Evolutionary conservation across 352 stramenopile species (phyloP).

Genomic region (Pythium biforme): DNA sequence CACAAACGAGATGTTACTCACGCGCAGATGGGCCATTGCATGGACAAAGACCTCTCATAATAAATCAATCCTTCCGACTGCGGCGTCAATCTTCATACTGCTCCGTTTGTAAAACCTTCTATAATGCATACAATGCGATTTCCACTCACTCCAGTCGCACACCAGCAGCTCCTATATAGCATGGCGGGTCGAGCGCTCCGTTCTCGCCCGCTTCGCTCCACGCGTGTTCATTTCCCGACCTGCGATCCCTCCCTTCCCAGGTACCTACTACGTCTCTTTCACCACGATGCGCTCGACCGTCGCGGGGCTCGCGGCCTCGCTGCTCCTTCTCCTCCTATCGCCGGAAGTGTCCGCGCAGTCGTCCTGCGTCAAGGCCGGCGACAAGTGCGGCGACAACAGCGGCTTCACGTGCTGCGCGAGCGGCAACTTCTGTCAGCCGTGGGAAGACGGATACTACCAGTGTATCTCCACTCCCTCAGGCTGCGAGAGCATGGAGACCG

Average conservation of each 20-base stretch:
- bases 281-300: background rate
- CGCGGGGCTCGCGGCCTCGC: background rate
- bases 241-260: background rate
- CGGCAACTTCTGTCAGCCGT: constrained; percentile 48
- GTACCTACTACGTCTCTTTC: background rate
- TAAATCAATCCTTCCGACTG: too few species aligned
- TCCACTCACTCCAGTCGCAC: too few species aligned
- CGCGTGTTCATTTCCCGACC: constrained; percentile 6
- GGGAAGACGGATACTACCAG: constrained; percentile 56
- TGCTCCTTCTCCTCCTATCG: background rate
- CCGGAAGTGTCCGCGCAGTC: constrained; percentile 2
- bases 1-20: constrained; percentile 1
- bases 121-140: too few species aligned
- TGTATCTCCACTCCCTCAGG: constrained; percentile 37
- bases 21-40: background rate
- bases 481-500: constrained; percentile 38
- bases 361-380: constrained; percentile 10
- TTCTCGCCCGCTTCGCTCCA: background rate
- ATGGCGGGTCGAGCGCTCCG: background rate
- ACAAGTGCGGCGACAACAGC: constrained; percentile 39
- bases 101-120: too few species aligned
- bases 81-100: too few species aligned
- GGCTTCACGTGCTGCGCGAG: constrained; percentile 35
- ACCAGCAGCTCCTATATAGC: too few species aligned
- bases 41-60: background rate